phyloP scores from a whole-genome alignment of 257 asterid species.

The Apocynum venetum region DNA sequence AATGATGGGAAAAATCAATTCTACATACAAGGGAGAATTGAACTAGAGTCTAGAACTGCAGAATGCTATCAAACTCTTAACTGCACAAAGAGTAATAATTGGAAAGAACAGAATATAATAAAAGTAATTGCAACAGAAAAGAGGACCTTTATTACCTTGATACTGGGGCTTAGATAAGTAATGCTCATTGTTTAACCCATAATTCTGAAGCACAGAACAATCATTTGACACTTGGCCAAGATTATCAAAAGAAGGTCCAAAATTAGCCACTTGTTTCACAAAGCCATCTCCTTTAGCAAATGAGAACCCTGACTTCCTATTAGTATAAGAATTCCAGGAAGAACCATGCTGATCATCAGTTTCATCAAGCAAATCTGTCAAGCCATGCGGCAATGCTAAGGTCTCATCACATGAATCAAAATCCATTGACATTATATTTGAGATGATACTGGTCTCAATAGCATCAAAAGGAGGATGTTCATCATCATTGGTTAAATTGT shows the following conservation, averaged over 20 bases:
- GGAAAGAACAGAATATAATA: not conserved
- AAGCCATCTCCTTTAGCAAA: conserved; percentile 48
- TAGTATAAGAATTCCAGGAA: conserved; percentile 64
- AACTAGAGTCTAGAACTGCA: not conserved
- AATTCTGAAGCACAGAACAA: conserved; percentile 44
- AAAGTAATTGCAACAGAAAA: not conserved
- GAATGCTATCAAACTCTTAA: not conserved
- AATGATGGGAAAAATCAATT: not conserved
- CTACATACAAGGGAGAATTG: not conserved
- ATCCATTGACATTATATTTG: conserved; percentile 73
- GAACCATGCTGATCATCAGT: conserved; percentile 53
- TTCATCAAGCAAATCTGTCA: conserved; percentile 49
- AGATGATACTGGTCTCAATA: conserved; percentile 67
- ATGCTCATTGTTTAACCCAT: conserved; percentile 53
- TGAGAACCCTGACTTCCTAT: conserved; percentile 59
- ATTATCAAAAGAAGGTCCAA: conserved; percentile 22
- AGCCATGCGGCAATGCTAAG: conserved; percentile 44
- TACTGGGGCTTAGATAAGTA: conserved; percentile 56
- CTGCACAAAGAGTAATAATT: not conserved
- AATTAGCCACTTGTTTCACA: conserved; percentile 46
- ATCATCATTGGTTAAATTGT: conserved; percentile 43
- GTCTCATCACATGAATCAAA: conserved; percentile 74
- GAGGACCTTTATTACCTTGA: conserved; percentile 44
- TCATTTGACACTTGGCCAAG: conserved; percentile 23
- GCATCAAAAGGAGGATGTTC: conserved; percentile 56